These are phyloP conservation scores for Lumnitzera littorea DNA, from an alignment of 345 rosid species.

Conservation along the genomic window DNA sequence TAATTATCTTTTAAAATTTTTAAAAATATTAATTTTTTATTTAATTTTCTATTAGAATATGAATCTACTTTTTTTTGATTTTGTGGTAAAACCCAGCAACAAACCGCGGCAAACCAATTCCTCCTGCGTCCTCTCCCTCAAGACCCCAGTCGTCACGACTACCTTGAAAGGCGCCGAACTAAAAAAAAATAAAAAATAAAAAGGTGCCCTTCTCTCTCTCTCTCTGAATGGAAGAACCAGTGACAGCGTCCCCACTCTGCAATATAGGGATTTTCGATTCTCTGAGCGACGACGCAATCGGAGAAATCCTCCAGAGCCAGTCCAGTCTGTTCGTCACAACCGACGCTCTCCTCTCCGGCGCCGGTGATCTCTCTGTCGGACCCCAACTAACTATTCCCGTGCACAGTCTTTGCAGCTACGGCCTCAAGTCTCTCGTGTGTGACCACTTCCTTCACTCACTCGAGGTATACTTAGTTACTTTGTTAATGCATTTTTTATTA, in stretches of 20 bases:
- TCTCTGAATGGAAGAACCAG: slow-evolving; percentile 34
- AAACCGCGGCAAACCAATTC: no score
- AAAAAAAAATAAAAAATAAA: no score
- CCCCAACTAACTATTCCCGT: slow-evolving; percentile 44
- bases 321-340: slow-evolving; percentile 50
- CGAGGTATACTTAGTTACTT: slow-evolving; percentile 32
- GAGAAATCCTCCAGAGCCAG: slow-evolving; percentile 53
- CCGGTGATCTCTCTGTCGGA: slow-evolving; percentile 28
- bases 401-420: slow-evolving; percentile 54
- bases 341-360: slow-evolving; percentile 43
- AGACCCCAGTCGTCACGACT: no score
- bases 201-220: no score
- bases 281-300: slow-evolving; percentile 39
- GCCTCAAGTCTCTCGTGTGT: slow-evolving; percentile 61
- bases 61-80: no score
- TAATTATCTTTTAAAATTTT: no score
- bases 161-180: no score
- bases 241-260: slow-evolving; percentile 10
- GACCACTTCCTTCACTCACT: slow-evolving; percentile 69
- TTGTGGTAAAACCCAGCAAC: no score
- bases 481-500: no score
- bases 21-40: no score
- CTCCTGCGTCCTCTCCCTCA: no score
- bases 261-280: slow-evolving; percentile 44
- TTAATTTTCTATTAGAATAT: no score